Evolutionary conservation across 495 filamentous ascomycete species (phyloP).

Genomic region (Neohortaea acidophila): DNA sequence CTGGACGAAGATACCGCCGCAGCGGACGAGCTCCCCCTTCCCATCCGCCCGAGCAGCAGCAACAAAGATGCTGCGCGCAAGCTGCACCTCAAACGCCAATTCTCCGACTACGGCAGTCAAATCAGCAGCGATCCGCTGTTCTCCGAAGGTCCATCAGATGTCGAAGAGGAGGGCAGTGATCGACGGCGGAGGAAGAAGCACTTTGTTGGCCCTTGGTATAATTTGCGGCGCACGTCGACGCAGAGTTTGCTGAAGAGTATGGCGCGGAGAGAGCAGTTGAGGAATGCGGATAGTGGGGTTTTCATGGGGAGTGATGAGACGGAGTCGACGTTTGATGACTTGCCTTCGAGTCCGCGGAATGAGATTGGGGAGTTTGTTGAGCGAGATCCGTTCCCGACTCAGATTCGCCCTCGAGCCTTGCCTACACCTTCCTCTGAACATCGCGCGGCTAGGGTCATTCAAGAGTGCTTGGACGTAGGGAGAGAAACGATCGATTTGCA

Average conservation of each 20-base stretch:
- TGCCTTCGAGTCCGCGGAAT: conserved; percentile 5
- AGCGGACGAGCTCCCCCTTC: too few relatives aligned
- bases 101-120: conserved; percentile 8
- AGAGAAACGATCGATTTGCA: conserved; percentile 6
- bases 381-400: conserved; percentile 24
- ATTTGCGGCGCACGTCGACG: not conserved
- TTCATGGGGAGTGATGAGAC: conserved; percentile 56
- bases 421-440: conserved; percentile 2
- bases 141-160: conserved; percentile 9
- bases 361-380: conserved; percentile 18
- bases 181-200: conserved; percentile 8
- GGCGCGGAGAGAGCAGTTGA: conserved; percentile 41
- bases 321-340: conserved; percentile 18
- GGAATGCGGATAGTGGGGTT: conserved; percentile 67
- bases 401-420: not conserved
- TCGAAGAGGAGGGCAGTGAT: not conserved
- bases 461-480: conserved; percentile 40
- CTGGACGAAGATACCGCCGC: too few relatives aligned
- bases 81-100: conserved; percentile 2
- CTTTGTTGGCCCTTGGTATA: conserved; percentile 15
- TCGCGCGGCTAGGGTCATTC: conserved; percentile 22
- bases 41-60: not conserved
- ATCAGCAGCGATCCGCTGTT: conserved; percentile 18
- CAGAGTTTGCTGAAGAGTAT: conserved; percentile 20
- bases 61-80: not conserved